Evolutionary conservation across 257 asterid species (phyloP), one percentile per base, ranked within the genome.

Genomic region (Salvia hispanica): DNA sequence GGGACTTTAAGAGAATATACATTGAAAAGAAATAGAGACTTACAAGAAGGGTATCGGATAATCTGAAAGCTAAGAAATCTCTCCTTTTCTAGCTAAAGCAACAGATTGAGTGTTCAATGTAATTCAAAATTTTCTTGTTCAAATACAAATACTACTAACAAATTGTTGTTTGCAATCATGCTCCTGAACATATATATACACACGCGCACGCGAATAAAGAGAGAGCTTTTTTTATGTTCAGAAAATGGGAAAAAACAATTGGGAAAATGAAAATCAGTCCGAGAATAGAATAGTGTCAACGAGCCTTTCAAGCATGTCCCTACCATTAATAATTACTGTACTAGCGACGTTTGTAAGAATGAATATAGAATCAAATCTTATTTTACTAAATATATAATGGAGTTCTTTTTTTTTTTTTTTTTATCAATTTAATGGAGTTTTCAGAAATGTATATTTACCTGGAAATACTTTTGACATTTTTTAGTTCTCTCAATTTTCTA

Each of bases 1-100:
- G 67, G 42, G 67, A 76, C 81, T 73, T 70, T 71, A 72, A 76
- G 72, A 57, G 79, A 80, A 84, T 77, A 79, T 78, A 76, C 80
- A 70, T 65, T 69, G 79, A 75, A 70, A 79, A 58, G 46, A 56
- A 36, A 78, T 59, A 80, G 85, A 87, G 81, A 82, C 96, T 92
- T 89, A 86, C 97, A 84, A 82, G 81, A 86, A 85, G 90, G 93
- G 98, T 84, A 87, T 86, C 86, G 89, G 87, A 87, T 88, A 81
- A 82, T 82, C 88, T 87, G 85, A 74, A 89, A 89, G 96, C 90
- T 64, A 92, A 83, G 96, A 83, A 80, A 89, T 58, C 67, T 79
- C 62, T 69, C 74, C 72, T 73, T 56, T 76, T 31, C 58, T 72
- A 57, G 74, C 64, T 68, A 79, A 84, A 88, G 94, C 83, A 88